These are phyloP conservation scores for Raphidocelis subcapitata DNA, from an alignment of 139 green algal genomes.

Conservation along the genomic window DNA sequence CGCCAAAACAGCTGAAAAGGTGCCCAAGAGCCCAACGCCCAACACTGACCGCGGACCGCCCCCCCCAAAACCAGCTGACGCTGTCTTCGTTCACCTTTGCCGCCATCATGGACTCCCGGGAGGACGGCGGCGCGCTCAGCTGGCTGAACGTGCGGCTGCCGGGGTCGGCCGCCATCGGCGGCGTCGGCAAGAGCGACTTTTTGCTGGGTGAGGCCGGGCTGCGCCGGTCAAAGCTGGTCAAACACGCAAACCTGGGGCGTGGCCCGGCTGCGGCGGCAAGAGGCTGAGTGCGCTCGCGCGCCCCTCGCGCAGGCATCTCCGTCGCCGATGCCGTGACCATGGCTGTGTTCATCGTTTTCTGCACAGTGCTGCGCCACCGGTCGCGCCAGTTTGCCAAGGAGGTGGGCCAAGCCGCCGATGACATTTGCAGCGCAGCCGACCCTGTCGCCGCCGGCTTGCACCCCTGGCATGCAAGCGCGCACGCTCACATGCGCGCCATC, in stretches of 20 bases:
- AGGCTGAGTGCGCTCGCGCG: not conserved
- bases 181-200: conserved; percentile 22
- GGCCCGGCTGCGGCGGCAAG: not conserved
- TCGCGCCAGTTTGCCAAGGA: conserved; percentile 5
- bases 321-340: conserved; percentile 32
- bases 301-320: conserved; percentile 34
- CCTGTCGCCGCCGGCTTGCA: not conserved
- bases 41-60: too few relatives aligned
- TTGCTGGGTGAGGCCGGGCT: conserved; percentile 22
- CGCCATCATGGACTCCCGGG: conserved; percentile 33
- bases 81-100: conserved; percentile 33
- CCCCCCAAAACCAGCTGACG: not conserved
- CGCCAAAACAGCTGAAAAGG: too few relatives aligned
- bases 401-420: not conserved
- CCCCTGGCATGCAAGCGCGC: not conserved
- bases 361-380: conserved; percentile 11
- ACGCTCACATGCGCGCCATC: conserved; percentile 5
- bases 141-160: conserved; percentile 37
- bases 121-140: conserved; percentile 32
- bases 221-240: not conserved
- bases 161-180: conserved; percentile 18
- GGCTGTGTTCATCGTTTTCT: conserved; percentile 25
- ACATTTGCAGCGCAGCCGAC: conserved; percentile 3
- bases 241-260: not conserved
- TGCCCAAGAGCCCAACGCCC: not conserved